Evolutionary conservation across 345 rosid species (phyloP), one percentile per base, ranked within the genome.

Genomic region (Hibiscus trionum): DNA sequence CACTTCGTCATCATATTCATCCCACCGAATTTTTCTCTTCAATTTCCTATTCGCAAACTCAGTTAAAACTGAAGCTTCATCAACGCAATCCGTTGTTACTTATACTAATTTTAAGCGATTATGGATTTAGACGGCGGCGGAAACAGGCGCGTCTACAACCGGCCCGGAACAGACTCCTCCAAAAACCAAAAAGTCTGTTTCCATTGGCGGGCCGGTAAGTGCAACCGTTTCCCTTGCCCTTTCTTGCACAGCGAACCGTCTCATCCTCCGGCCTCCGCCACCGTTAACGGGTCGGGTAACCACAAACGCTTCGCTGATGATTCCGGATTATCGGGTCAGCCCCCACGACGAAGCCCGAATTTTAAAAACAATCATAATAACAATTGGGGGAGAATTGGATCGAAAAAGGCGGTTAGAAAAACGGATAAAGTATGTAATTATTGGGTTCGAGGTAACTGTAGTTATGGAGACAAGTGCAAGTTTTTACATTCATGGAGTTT

Each of bases 381-480:
- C 37, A 33, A 4, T 35, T 35, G 39, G 39, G 39, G 39, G 71
- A 82, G 86, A 65, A 79, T 61, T 75, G 95, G 88, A 74, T 86
- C 77, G 78, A 90, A 73, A 58, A 81, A 81, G 59, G 72, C 62
- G 62, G 80, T 80, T 73, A 87, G 79, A 74, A 92, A 81, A 84
- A 77, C 84, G 33, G 97, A 89, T 80, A 90, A 86, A 77, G 59
- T 92, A 7, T 95, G 99, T 79, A 89, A 76, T 62, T 88, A 68
- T 79, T 95, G 99, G 99, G 85, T 88, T 27, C 94, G 85, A 82
- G 99, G 97, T 77, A 86, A 76, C 15, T 95, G 99, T 77, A 73
- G n/a, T 5, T 89, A 82, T 50, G 97, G 90, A 14, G 98, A 95
- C 11, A 86, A 77, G 80, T 90, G 99, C 73, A 84, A 84, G 77